Evolutionary conservation across 2,329 filamentous ascomycete species (phyloP).

Genomic region (Rutstroemia sp.): DNA sequence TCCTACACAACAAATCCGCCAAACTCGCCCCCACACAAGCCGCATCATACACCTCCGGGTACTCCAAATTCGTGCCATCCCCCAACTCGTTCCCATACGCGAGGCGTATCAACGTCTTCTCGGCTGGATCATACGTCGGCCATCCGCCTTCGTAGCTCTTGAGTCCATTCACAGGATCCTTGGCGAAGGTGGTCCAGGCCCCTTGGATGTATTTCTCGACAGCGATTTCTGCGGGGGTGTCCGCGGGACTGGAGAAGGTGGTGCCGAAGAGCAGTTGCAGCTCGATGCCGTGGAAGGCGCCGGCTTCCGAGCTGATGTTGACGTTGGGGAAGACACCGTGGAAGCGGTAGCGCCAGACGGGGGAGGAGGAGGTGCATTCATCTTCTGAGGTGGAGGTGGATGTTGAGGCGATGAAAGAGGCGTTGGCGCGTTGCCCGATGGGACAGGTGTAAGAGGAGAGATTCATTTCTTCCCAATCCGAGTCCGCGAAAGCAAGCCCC

Average conservation of each 20-base stretch:
- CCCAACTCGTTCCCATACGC: conserved; percentile 13
- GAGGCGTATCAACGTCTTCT: conserved; percentile 13
- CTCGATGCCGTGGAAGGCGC: conserved; percentile 31
- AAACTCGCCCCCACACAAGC: conserved; percentile 17
- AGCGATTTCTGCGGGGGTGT: conserved; percentile 25
- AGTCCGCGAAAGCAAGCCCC: conserved; percentile 13
- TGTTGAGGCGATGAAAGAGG: too few species aligned
- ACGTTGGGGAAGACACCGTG: conserved; percentile 31
- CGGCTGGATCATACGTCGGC: conserved; percentile 9
- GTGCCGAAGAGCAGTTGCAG: conserved; percentile 31
- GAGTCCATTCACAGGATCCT: conserved; percentile 30
- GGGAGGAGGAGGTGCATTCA: conserved; percentile 7
- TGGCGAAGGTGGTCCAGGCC: conserved; percentile 35
- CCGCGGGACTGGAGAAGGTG: conserved; percentile 5
- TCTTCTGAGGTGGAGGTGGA: too few species aligned
- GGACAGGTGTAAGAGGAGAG: conserved; percentile 31
- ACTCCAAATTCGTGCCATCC: conserved; percentile 9
- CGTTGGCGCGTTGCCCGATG: conserved; percentile 23
- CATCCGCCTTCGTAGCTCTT: conserved; percentile 21
- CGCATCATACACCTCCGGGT: conserved; percentile 4
- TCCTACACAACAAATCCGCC: not conserved
- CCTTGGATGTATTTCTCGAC: conserved; percentile 31
- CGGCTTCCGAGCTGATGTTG: conserved; percentile 23
- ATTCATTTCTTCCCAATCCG: conserved; percentile 26
- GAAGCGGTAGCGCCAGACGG: conserved; percentile 33